These are phyloP conservation scores for Entonaema liquescens DNA, from an alignment of 495 filamentous ascomycete genomes.

Conservation along the genomic window DNA sequence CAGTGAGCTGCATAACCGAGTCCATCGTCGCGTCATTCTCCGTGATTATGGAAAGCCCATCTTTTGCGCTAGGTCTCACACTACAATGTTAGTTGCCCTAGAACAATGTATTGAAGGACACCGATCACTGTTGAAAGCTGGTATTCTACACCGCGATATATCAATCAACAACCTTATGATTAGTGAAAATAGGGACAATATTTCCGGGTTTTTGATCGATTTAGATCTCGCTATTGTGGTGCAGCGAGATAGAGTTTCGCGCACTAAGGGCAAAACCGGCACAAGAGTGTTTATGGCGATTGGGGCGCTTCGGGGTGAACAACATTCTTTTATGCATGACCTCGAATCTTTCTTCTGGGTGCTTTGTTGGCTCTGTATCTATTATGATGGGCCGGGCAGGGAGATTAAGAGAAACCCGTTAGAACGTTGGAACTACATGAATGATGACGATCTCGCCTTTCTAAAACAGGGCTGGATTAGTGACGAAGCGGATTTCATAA, in stretches of 20 bases:
- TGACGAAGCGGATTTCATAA: no score
- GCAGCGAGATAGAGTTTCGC: conserved; percentile 43
- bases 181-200: conserved; percentile 47
- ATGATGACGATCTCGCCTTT: no score
- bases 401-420: no score
- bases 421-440: no score
- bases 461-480: no score
- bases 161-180: conserved; percentile 55
- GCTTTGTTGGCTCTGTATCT: conserved; percentile 59
- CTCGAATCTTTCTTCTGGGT: conserved; percentile 67
- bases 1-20: conserved; percentile 45
- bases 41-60: conserved; percentile 54
- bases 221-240: conserved; percentile 51
- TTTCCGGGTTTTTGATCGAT: conserved; percentile 52
- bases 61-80: conserved; percentile 52
- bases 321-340: conserved; percentile 56
- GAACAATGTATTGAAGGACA: conserved; percentile 51
- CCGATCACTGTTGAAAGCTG: conserved; percentile 46
- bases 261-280: conserved; percentile 53
- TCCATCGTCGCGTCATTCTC: conserved; percentile 55
- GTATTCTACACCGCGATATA: conserved; percentile 52
- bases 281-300: conserved; percentile 62
- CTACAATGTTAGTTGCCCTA: conserved; percentile 49
- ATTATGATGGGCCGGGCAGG: conserved; percentile 45
- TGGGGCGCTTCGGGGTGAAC: conserved; percentile 49